Conservation (phyloP, 2,329 filamentous ascomycete genomes). For the Apiospora rasikravindrae region DNA sequence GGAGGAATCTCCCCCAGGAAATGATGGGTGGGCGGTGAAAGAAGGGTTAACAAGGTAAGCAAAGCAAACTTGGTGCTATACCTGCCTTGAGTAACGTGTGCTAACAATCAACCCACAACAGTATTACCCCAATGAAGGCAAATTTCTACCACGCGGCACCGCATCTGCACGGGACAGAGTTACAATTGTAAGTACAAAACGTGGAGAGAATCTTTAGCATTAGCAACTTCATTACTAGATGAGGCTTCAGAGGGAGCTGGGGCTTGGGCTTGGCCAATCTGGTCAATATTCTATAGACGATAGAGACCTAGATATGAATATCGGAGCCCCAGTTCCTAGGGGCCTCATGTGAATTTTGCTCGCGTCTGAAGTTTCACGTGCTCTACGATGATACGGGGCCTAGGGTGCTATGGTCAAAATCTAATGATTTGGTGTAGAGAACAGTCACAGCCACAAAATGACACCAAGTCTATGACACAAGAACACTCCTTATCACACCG, state of each 20-base stretch:
- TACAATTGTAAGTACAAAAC: constrained; percentile 73
- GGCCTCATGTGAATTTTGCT: neutral
- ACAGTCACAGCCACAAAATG: constrained; percentile 25
- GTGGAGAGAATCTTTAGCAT: neutral
- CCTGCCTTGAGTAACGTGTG: neutral
- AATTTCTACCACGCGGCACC: constrained; percentile 84
- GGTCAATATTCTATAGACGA: constrained; percentile 30
- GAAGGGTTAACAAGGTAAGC: constrained; percentile 83
- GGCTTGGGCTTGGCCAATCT: constrained; percentile 13
- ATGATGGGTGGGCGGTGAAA: constrained; percentile 92
- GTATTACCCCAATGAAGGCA: constrained; percentile 87
- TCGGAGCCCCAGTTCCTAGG: constrained; percentile 20
- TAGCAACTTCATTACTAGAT: neutral
- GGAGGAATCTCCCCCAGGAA: constrained; percentile 77
- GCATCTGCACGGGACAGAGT: constrained; percentile 69
- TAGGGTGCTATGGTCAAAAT: constrained; percentile 18
- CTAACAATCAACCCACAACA: constrained; percentile 42
- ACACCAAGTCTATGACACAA: constrained; percentile 25
- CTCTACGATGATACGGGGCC: neutral
- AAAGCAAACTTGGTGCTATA: neutral
- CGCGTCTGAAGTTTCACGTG: neutral
- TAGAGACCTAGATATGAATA: constrained; percentile 35
- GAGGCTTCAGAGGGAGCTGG: constrained; percentile 7
- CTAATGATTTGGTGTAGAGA: constrained; percentile 25
- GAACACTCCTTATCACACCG: constrained; percentile 28